Base-by-base conservation (phyloP, 2,329 filamentous ascomycete genomes). In the Chaetomium olivaceum region DNA sequence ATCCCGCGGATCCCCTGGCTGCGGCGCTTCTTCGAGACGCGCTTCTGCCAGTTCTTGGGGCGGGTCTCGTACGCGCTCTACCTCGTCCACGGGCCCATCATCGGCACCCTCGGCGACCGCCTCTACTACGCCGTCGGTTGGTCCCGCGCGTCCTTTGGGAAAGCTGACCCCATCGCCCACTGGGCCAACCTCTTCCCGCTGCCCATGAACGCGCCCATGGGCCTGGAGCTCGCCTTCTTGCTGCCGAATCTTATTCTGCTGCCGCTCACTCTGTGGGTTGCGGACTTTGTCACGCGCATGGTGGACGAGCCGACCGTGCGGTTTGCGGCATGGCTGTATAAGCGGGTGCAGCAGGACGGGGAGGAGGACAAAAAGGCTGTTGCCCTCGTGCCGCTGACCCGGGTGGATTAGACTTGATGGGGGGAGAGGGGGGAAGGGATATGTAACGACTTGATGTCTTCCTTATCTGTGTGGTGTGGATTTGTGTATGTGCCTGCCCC, bases 41-140 rank as follows among this genome's bases (percentile, higher is more conserved):
- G 78, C 6, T 82, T 87, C 71, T 85, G 82, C 71, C 87, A 88
- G 71, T 88, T 87, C 67, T 79, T 90, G 2, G 88, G 87, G 0
- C 82, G 83, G 56, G 80, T 89, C 62, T 89, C 86, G 0, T 90
- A 84, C 72, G 80, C 84, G 1, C 77, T 90, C 11, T 90, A 90
- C 74, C 78, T 90, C 9, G 80, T 89, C 12, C 88, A 90, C 69
- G 87, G 87, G 0, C 87, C 87, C 0, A 74, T 90, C 1, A 76
- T 90, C 0, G 84, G 80, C 79, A 80, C 80, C 0, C 61, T 89
- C 1, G 88, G 87, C 3, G 87, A 91, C 72, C 79, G 88, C 48
- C 27, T 91, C 1, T 91, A 91, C 74, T 80, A 83, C 5, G 85
- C 85, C 8, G 80, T 81, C 0, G 89, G 89, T 11, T 88, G 84